A percentile compares a stretch with the other conserved stretches of the same genome.
These are phyloP conservation scores for Picochlorum sp. DNA, from an alignment of 139 green algal genomes.

Conservation along the genomic window DNA sequence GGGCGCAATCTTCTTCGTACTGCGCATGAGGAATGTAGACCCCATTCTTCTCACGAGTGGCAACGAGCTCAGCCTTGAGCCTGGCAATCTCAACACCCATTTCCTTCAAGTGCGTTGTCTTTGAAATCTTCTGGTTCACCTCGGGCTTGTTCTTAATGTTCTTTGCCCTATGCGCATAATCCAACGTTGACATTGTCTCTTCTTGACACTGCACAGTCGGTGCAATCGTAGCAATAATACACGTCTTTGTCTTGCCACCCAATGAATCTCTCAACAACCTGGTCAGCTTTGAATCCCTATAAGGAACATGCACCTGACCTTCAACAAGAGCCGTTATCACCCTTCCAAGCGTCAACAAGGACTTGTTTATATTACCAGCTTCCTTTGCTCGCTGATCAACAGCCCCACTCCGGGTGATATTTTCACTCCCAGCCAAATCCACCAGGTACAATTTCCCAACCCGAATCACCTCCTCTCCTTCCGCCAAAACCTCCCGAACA, in stretches of 20 bases:
- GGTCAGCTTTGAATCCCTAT: constrained; percentile 95
- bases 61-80: constrained; percentile 67
- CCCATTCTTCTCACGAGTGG: constrained; percentile 84
- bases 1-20: constrained; percentile 60
- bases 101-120: constrained; percentile 92
- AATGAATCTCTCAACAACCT: constrained; percentile 92
- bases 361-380: constrained; percentile 96
- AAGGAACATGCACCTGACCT: constrained; percentile 50
- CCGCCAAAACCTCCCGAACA: constrained; percentile 76
- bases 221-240: constrained; percentile 97
- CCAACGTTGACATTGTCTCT: constrained; percentile 93
- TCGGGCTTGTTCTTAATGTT: constrained; percentile 97
- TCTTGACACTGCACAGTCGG: constrained; percentile 77
- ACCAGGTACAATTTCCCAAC: constrained; percentile 98
- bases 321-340: constrained; percentile 95
- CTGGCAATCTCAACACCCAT: constrained; percentile 87
- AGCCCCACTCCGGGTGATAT: constrained; percentile 84
- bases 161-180: constrained; percentile 96
- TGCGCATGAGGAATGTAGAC: constrained; percentile 34
- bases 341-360: constrained; percentile 86
- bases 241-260: constrained; percentile 80
- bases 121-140: constrained; percentile 86
- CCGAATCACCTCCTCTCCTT: constrained; percentile 96
- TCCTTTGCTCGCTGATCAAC: constrained; percentile 80
- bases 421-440: constrained; percentile 93